Evolutionary conservation across 2,329 filamentous ascomycete species (phyloP).

Genomic region (Ophiostoma angusticollis): DNA sequence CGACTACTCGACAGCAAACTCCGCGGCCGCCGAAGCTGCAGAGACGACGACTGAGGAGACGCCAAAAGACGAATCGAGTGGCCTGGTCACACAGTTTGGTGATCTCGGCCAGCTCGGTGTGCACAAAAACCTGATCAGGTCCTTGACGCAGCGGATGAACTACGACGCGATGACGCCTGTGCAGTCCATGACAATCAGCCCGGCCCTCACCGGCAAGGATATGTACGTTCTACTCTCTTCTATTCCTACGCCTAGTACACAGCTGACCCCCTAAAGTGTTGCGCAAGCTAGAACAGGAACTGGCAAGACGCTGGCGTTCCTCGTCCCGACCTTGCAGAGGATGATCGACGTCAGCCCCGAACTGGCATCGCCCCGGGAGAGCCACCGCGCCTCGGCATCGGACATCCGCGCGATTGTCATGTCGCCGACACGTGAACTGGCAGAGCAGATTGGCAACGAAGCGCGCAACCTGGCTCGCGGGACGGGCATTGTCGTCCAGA

Average conservation of each 20-base stretch:
- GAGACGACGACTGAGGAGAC: background rate
- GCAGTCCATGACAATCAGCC: constrained; percentile 69
- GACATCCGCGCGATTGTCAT: constrained; percentile 60
- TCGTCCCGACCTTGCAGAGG: constrained; percentile 72
- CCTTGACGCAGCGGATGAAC: constrained; percentile 59
- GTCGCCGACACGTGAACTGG: constrained; percentile 70
- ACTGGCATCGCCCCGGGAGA: constrained; percentile 37
- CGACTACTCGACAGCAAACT: constrained; percentile 5
- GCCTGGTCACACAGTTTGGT: constrained; percentile 23
- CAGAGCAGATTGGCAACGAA: constrained; percentile 69
- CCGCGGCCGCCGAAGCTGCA: background rate
- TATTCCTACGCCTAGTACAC: background rate
- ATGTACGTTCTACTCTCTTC: constrained; percentile 45
- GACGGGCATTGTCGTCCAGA: constrained; percentile 55
- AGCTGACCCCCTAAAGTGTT: constrained; percentile 37
- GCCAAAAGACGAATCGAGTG: background rate
- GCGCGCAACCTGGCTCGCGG: constrained; percentile 51
- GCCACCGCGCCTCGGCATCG: constrained; percentile 28
- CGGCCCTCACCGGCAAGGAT: constrained; percentile 68
- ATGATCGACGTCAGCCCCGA: constrained; percentile 53
- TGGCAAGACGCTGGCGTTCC: constrained; percentile 89
- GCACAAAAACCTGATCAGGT: constrained; percentile 49
- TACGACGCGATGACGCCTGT: constrained; percentile 87
- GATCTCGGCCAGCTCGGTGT: constrained; percentile 39
- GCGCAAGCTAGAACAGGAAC: constrained; percentile 96